phyloP scores from a whole-genome alignment of 208 protist genomes.

The Acanthamoeba sp. region DNA sequence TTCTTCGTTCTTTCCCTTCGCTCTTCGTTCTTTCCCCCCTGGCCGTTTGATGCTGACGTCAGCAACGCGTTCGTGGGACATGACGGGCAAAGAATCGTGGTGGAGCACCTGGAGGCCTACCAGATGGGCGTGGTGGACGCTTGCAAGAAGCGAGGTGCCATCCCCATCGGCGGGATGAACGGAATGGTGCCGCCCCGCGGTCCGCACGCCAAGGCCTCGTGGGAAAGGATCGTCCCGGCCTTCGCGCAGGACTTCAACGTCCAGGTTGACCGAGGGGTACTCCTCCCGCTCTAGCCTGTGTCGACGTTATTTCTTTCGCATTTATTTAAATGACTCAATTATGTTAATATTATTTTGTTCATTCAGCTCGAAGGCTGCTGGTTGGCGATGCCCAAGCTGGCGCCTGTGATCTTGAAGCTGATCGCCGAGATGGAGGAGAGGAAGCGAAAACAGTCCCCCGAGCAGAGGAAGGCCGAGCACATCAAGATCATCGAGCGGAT shows the following conservation, averaged over 20 bases:
- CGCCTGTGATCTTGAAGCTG: slow-evolving; percentile 63
- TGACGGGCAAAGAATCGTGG: neutral
- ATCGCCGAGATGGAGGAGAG: slow-evolving; percentile 31
- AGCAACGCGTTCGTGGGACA: neutral
- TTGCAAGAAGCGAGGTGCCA: slow-evolving; percentile 49
- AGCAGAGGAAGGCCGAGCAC: neutral
- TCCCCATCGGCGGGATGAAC: slow-evolving; percentile 71
- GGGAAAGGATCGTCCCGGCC: slow-evolving; percentile 44
- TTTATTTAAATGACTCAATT: too few relatives aligned
- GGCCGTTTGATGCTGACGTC: too few relatives aligned
- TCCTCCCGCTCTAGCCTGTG: neutral
- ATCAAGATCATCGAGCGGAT: neutral
- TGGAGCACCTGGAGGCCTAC: slow-evolving; percentile 72
- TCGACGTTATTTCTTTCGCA: neutral
- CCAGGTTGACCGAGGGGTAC: slow-evolving; percentile 37
- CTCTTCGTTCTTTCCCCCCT: too few relatives aligned
- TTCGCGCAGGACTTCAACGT: slow-evolving; percentile 64
- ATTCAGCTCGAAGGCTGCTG: slow-evolving; percentile 70
- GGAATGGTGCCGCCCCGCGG: slow-evolving; percentile 58
- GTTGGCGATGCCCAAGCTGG: slow-evolving; percentile 45
- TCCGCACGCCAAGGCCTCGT: neutral
- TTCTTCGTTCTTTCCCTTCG: neutral
- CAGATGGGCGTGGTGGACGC: slow-evolving; percentile 66
- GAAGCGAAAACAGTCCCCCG: neutral
- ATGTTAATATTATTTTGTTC: too few relatives aligned